Evolutionary conservation across 2,329 filamentous ascomycete species (phyloP).

Genomic region (Pseudogymnoascus sp.): DNA sequence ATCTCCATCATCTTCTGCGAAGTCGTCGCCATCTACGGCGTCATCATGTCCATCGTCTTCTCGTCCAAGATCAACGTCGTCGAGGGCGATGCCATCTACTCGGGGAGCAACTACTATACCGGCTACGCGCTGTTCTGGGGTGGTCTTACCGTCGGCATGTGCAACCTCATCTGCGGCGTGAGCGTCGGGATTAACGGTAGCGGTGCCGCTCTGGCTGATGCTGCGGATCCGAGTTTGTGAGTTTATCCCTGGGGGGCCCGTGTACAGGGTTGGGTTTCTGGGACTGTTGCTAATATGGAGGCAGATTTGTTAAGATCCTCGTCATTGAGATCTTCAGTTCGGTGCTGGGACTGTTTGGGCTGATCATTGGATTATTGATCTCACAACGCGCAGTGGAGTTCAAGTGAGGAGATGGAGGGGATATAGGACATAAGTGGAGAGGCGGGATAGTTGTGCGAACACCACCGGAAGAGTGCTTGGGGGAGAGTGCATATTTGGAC

Average conservation of each 20-base stretch:
- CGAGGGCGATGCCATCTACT: slow-evolving; percentile 57
- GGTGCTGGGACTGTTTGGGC: slow-evolving; percentile 88
- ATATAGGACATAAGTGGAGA: neutral
- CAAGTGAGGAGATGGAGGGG: neutral
- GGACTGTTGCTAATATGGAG: slow-evolving; percentile 17
- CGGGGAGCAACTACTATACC: slow-evolving; percentile 79
- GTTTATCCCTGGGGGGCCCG: slow-evolving; percentile 32
- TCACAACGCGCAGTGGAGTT: slow-evolving; percentile 79
- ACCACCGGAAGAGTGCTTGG: neutral
- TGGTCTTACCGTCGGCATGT: slow-evolving; percentile 86
- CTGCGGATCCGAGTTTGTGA: slow-evolving; percentile 82
- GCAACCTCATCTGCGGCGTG: slow-evolving; percentile 92
- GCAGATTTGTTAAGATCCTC: slow-evolving; percentile 93
- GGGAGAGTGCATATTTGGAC: neutral
- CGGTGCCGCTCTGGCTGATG: slow-evolving; percentile 91
- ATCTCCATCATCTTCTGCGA: slow-evolving; percentile 99
- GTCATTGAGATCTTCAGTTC: slow-evolving; percentile 99
- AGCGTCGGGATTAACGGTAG: slow-evolving; percentile 97
- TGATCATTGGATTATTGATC: slow-evolving; percentile 88
- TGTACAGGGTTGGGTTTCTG: neutral
- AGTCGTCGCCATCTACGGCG: slow-evolving; percentile 98
- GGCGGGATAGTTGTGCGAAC: neutral
- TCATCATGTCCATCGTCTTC: slow-evolving; percentile 99
- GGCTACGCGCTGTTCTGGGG: slow-evolving; percentile 96
- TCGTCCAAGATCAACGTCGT: slow-evolving; percentile 74